Evolutionary conservation across 192 early-diverging fungal species (phyloP), one percentile per base, ranked within the genome.

Genomic region (Lunasporangiospora selenospora): DNA sequence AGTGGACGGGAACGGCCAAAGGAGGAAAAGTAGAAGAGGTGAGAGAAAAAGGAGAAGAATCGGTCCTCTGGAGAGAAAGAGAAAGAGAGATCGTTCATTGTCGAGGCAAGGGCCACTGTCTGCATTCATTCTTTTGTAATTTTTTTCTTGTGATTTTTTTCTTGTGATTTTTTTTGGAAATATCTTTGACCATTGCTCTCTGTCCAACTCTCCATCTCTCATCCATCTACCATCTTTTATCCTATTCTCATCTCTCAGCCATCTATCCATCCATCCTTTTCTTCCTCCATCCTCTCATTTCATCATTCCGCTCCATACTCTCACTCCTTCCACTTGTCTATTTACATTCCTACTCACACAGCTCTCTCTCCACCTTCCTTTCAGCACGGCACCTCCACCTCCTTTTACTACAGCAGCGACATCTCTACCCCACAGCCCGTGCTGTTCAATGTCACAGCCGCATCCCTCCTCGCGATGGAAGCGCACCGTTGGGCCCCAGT

Each of bases 401-500:
- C 4, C 44, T 21, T 24, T n/a, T n/a, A n/a, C n/a, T n/a, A n/a
- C 44, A 0, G 21, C 44, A 19, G 12, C 44, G 26, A 6, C 19
- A 19, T 24, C 44, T 8, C 21, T 19, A 23, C 23, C 26, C 5
- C 19, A 23, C 44, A 46, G 13, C 19, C 19, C 44, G 24, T 24
- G 44, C 19, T 46, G 65, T n/a, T n/a, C n/a, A n/a, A n/a, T n/a
- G n/a, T n/a, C n/a, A n/a, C n/a, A n/a, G n/a, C n/a, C n/a, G n/a
- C n/a, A n/a, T n/a, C n/a, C n/a, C n/a, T n/a, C n/a, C n/a, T n/a
- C n/a, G n/a, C n/a, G n/a, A n/a, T n/a, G n/a, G n/a, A n/a, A n/a
- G 49, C 57, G 55, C 27, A 58, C 65, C 19, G 65, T 67, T 21
- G 65, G 65, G 3, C 30, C 65, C 12, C 65, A 67, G 21, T 67